A percentile compares a stretch with the other conserved stretches of the same genome.
Evolutionary conservation across 257 asterid species (phyloP).

Genomic region (Solanum sejunctum): DNA sequence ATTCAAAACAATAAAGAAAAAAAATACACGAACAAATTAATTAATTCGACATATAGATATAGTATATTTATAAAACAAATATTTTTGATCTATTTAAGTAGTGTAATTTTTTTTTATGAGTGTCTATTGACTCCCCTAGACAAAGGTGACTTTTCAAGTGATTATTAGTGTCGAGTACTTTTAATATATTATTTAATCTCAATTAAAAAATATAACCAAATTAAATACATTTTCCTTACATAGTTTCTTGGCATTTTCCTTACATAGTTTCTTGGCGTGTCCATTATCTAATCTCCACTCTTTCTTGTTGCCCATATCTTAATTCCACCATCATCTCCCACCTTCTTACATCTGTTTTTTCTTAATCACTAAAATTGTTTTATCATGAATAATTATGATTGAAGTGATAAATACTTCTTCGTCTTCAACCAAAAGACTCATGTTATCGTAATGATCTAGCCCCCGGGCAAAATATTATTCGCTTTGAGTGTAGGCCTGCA

Average conservation of each 20-base stretch:
- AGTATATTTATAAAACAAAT: too few relatives aligned
- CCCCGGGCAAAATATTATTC: too few relatives aligned
- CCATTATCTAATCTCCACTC: slow-evolving; percentile 38
- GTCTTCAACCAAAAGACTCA: too few relatives aligned
- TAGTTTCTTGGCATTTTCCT: slow-evolving; percentile 25
- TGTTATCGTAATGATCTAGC: too few relatives aligned
- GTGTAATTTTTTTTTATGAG: not conserved
- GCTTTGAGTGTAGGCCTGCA: too few relatives aligned
- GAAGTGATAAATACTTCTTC: not conserved
- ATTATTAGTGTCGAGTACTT: not conserved
- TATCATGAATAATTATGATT: slow-evolving; percentile 3
- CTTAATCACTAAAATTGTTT: slow-evolving; percentile 5
- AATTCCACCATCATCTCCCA: not conserved
- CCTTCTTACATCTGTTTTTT: not conserved
- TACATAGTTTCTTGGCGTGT: slow-evolving; percentile 41
- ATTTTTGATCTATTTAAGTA: not conserved
- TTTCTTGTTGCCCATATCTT: slow-evolving; percentile 9
- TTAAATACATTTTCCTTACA: not conserved
- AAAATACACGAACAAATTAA: not conserved
- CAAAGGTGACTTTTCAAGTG: not conserved
- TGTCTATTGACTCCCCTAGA: not conserved
- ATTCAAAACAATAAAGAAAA: not conserved
- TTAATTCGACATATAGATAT: not conserved
- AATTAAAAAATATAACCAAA: not conserved
- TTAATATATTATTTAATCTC: not conserved